Evolutionary conservation across 371 early-diverging fungal genomes (phyloP).

Genomic region (Massospora cicadina): DNA sequence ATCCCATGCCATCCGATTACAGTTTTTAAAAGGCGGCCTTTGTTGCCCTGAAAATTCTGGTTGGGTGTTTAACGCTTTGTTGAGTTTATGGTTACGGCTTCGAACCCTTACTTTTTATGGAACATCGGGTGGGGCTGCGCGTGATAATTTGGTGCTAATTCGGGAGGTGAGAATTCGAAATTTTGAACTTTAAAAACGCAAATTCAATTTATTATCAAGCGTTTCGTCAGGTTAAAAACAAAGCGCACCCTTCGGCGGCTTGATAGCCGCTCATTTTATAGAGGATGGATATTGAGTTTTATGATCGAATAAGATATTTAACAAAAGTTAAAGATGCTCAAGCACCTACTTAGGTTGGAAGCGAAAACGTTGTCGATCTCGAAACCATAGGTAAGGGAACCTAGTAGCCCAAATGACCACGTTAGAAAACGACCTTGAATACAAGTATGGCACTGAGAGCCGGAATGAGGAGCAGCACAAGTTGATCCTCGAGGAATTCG

Average conservation of each 20-base stretch:
- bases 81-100: too few species aligned
- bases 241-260: too few species aligned
- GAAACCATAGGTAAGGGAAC: background rate
- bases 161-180: background rate
- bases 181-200: background rate
- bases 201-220: background rate
- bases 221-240: background rate
- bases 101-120: too few species aligned
- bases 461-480: slow-evolving; percentile 42
- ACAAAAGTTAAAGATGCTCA: background rate
- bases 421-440: slow-evolving; percentile 8
- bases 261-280: too few species aligned
- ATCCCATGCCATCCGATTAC: too few species aligned
- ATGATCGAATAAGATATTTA: background rate
- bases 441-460: slow-evolving; percentile 25
- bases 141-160: background rate
- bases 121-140: too few species aligned
- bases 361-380: background rate
- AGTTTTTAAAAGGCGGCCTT: too few species aligned
- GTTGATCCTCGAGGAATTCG: slow-evolving; percentile 65
- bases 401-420: slow-evolving; percentile 5
- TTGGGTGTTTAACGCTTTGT: too few species aligned
- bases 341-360: background rate
- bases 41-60: too few species aligned
- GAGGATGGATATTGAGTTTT: background rate